Conservation (phyloP, 192 early-diverging fungal genomes). For the Funneliformis mosseae region DNA sequence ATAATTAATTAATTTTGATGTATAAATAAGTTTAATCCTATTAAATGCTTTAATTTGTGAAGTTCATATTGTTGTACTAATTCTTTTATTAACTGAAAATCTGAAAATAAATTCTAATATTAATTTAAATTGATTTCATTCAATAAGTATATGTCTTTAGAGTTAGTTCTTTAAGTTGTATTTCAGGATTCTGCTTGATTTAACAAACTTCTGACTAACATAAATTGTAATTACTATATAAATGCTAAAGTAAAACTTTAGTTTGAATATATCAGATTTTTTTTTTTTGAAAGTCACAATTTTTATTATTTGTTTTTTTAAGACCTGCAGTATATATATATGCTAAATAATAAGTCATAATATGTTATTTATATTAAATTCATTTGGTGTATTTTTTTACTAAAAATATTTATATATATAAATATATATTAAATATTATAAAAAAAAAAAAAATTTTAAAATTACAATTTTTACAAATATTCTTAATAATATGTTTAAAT, state of each 20-base stretch:
- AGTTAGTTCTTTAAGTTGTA: neutral
- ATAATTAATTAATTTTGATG: conserved; percentile 10
- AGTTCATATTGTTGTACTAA: neutral
- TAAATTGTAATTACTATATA: neutral
- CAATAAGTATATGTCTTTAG: neutral
- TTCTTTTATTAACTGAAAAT: neutral
- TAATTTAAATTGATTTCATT: neutral
- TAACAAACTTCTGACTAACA: neutral
- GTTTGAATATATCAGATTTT: neutral
- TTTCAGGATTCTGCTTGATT: neutral
- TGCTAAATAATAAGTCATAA: neutral
- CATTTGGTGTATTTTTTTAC: neutral
- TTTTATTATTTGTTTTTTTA: neutral
- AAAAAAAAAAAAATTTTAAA: neutral
- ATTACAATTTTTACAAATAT: conserved; percentile 6
- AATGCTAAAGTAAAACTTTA: conserved; percentile 1
- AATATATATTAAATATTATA: neutral
- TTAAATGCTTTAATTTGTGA: conserved; percentile 16
- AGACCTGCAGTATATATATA: conserved; percentile 10
- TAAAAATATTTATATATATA: neutral
- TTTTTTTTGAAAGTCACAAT: neutral
- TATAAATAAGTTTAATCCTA: neutral
- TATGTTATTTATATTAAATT: neutral
- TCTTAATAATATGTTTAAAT: conserved; percentile 20
- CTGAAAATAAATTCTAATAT: conserved; percentile 4